Conservation (phyloP, 2,329 filamentous ascomycete species). For the Xylaria sp. region DNA sequence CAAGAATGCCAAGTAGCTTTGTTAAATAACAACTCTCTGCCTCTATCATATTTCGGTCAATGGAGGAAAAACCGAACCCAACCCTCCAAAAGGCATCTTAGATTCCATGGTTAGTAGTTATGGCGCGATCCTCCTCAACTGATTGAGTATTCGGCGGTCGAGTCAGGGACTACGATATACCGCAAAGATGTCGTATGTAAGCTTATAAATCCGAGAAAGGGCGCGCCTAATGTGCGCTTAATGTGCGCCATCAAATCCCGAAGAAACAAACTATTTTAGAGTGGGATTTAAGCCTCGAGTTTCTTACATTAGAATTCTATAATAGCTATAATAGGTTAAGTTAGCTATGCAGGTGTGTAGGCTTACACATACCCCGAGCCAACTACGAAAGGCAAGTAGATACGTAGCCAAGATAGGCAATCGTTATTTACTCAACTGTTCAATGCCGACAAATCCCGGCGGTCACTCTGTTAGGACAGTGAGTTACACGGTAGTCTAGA, state of each 20-base stretch:
- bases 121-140: background rate
- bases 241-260: conserved; percentile 27
- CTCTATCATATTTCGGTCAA: background rate
- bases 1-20: background rate
- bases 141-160: background rate
- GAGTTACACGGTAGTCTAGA: background rate
- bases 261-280: conserved; percentile 4
- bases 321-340: background rate
- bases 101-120: background rate
- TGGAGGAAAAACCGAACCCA: background rate
- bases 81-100: background rate
- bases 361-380: background rate
- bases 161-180: background rate
- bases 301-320: background rate
- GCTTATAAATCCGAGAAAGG: conserved; percentile 32
- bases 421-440: too few species aligned
- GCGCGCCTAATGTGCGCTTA: conserved; percentile 10
- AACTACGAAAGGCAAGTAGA: background rate
- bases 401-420: too few species aligned
- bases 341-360: background rate
- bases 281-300: conserved; percentile 5
- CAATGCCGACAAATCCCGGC: background rate
- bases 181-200: background rate
- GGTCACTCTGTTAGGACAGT: background rate
- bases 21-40: background rate